Percentiles rank a stretch among this genome's conserved stretches.
Conservation (phyloP, 257 asterid genomes). For the Thymus mandschuricus region DNA sequence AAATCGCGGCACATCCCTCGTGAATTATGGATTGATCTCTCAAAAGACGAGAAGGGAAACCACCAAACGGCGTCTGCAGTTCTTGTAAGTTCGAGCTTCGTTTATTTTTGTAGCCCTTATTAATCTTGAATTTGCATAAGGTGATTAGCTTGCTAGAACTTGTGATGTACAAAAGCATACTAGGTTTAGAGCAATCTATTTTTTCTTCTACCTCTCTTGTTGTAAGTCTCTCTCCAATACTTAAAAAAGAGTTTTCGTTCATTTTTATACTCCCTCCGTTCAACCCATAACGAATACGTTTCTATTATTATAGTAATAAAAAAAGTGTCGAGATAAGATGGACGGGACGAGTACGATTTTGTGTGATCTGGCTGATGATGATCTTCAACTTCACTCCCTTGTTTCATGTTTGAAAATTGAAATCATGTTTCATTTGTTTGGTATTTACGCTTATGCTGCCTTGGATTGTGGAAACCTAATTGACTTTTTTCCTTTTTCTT, state of each 20-base stretch:
- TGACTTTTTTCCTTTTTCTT: constrained; percentile 28
- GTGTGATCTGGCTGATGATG: constrained; percentile 1
- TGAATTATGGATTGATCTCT: background rate
- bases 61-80: background rate
- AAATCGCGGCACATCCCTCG: constrained; percentile 13
- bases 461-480: constrained; percentile 33
- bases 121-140: background rate
- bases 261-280: no score
- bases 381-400: background rate
- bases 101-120: background rate
- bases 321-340: no score
- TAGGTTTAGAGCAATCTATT: background rate
- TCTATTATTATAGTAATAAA: no score
- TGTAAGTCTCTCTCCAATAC: background rate
- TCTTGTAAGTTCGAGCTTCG: constrained; percentile 4
- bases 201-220: background rate
- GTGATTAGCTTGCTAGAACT: background rate
- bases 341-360: background rate
- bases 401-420: background rate
- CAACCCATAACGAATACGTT: no score
- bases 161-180: background rate
- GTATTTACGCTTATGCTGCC: constrained; percentile 38
- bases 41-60: background rate
- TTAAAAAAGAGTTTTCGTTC: no score
- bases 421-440: constrained; percentile 37